Base-by-base conservation (phyloP, 2,329 filamentous ascomycete species). In the Colletotrichum gloeosporioides region DNA sequence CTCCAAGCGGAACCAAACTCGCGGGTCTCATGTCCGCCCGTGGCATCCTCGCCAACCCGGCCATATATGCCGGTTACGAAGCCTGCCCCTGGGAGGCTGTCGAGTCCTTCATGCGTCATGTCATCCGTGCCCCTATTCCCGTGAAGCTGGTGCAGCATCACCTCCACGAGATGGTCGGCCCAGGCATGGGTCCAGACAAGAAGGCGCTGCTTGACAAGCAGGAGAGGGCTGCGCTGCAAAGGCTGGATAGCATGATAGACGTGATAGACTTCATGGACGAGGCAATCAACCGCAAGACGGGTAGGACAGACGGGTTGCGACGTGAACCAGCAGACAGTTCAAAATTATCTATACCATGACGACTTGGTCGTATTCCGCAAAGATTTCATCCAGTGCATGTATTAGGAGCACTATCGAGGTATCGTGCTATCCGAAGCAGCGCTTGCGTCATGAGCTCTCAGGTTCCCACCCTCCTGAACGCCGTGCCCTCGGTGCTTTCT, bases 1-100 rank as follows among this genome's bases (percentile, higher is more conserved):
- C 77, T 6, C 85, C 85, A 22, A 84, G 82, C 79, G 85, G 84
- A 87, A 90, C 88, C 7, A 86, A 89, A 39, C 87, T 93, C 9
- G 84, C 89, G 2, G 92, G 93, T 44, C 90, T 95, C 71, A 95
- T 95, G 93, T 92, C 93, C 25, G 93, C 93, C 9, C 89, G 93
- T 64, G 93, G 92, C 10, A 86, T 95, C 4, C 88, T 95, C 57
- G 87, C 91, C 79, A 94, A 95, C 82, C 93, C 93, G 3, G 91
- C 92, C 5, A 84, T 95, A 66, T 95, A 93, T 82, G 88, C 90
- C 0, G 89, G 91, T 62, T 80, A 89, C 79, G 83, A 88, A 6
- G 83, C 87, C 27, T 93, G 92, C 77, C 90, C 92, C 3, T 92
- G 90, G 90, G 88, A 90, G 64, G 92, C 90, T 2, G 89, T 94